Base-by-base conservation (phyloP, 1,139 yeast species). In the Eremothecium coryli region DNA sequence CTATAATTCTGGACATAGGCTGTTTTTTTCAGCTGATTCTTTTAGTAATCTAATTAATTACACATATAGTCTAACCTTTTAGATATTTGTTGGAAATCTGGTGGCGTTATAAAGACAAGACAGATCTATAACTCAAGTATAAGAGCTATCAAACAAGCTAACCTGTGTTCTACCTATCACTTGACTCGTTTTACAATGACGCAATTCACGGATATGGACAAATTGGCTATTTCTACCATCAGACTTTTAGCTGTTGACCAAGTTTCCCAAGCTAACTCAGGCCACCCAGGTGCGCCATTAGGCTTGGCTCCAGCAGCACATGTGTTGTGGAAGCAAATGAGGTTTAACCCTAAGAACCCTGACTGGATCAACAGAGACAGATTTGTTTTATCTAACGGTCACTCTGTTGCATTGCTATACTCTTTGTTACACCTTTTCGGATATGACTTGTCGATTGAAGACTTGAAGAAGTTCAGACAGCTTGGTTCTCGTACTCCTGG, bases 201-300 rank as follows among this genome's bases (percentile, higher is more conserved):
- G 29, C 44, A 51, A 42, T 60, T 52, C 43, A 41, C 64, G 36
- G 76, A 71, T 39, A 67, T 84, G 56, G 95, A 88, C 62, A 70
- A 68, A 50, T 70, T 71, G 61, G 82, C 95, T 40, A 70, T 93
- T 64, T 71, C 75, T 69, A 85, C 98, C 50, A 84, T 90, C 67
- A 86, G 97, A 70, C 68, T 81, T 47, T 71, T 93, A 55, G 76
- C 97, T 29, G 88, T 82, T 40, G 99, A 90, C 64, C 79, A 82
- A 47, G 93, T 84, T 43, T 71, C 79, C 42, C 74, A 77, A 61
- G 94, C 97, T 54, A 82, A 90, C 66, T 81, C 95, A 43, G 99
- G 99, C 51, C 99, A 90, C 69, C 99, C 99, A 38, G 98, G 98
- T 73, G 96, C 99, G 38, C 98, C 98, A 54, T 76, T 90, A 75